Percentiles rank a stretch among this genome's conserved stretches.
These are phyloP conservation scores for Dothiorella sarmentorum DNA, from an alignment of 2,329 filamentous ascomycete species.

Conservation along the genomic window DNA sequence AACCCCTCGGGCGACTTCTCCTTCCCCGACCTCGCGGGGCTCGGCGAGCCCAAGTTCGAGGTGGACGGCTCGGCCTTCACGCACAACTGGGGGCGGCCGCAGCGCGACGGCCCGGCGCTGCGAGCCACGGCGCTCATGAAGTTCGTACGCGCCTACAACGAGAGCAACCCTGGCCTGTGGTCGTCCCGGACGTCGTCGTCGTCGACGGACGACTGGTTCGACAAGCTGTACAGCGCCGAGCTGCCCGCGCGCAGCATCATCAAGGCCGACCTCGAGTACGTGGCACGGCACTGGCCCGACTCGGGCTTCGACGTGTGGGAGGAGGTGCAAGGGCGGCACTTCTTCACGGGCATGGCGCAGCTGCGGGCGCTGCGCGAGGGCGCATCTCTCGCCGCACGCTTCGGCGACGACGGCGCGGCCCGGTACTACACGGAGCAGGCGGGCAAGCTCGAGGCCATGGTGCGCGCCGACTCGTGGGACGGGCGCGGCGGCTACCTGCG, in stretches of 20 bases:
- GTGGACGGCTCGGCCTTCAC: conserved; percentile 37
- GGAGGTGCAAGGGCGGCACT: conserved; percentile 43
- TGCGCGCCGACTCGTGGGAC: conserved; percentile 39
- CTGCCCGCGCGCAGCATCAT: conserved; percentile 39
- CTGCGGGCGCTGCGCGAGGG: conserved; percentile 36
- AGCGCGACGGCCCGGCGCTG: conserved; percentile 44
- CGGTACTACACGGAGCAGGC: conserved; percentile 40
- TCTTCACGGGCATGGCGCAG: conserved; percentile 41
- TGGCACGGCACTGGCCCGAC: conserved; percentile 41
- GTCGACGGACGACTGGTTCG: conserved; percentile 39
- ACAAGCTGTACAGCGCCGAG: conserved; percentile 35
- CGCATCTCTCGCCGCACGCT: conserved; percentile 31
- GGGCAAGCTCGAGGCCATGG: conserved; percentile 27
- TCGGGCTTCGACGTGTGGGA: conserved; percentile 46
- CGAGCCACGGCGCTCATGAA: conserved; percentile 42
- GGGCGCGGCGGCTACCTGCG: conserved; percentile 35
- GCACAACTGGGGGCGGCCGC: conserved; percentile 42
- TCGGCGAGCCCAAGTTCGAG: conserved; percentile 45
- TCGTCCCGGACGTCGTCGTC: conserved; percentile 71
- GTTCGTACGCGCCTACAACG: conserved; percentile 41
- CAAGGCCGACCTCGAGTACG: conserved; percentile 46
- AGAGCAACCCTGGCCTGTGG: conserved; percentile 38
- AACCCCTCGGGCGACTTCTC: conserved; percentile 35
- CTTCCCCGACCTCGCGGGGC: conserved; percentile 34
- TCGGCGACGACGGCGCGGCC: conserved; percentile 37